These are phyloP conservation scores for Botrytis fragariae DNA, from an alignment of 2,329 filamentous ascomycete species.

Conservation along the genomic window DNA sequence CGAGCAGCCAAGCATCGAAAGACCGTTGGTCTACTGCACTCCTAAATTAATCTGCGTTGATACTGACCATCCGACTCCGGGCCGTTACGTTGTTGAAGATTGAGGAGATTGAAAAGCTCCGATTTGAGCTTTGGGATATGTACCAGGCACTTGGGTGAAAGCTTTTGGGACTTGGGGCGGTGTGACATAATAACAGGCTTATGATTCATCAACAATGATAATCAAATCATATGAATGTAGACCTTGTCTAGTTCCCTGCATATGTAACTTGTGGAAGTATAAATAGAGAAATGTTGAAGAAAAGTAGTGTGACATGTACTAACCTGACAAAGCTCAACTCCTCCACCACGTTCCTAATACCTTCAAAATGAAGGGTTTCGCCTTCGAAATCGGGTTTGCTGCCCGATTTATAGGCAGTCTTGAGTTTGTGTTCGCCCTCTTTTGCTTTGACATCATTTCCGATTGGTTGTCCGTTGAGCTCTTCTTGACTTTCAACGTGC, in stretches of 20 bases:
- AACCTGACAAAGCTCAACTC: slow-evolving; percentile 72
- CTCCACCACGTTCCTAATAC: slow-evolving; percentile 58
- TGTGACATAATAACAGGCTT: not conserved
- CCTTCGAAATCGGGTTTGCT: slow-evolving; percentile 63
- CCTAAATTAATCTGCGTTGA: slow-evolving; percentile 2
- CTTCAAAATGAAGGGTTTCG: slow-evolving; percentile 57
- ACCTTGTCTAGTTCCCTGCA: not conserved
- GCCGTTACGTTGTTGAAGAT: not conserved
- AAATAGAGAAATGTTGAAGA: slow-evolving; percentile 14
- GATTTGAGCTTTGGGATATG: not conserved
- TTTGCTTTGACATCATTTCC: slow-evolving; percentile 51
- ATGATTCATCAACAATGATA: not conserved
- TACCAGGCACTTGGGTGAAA: slow-evolving; percentile 8
- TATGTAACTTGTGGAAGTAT: not conserved
- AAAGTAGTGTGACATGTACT: slow-evolving; percentile 39
- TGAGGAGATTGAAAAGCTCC: not conserved
- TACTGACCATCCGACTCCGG: not conserved
- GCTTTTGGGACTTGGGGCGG: not conserved
- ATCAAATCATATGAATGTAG: not conserved
- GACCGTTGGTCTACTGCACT: not conserved
- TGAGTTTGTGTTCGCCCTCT: slow-evolving; percentile 57
- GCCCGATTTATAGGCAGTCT: slow-evolving; percentile 54
- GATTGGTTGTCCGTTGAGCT: slow-evolving; percentile 37
- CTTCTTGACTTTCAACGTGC: slow-evolving; percentile 65
- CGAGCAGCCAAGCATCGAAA: not conserved